A percentile compares a stretch with the other conserved stretches of the same genome.
Conservation (phyloP, 2,329 filamentous ascomycete species). For the Alternaria consortialis region DNA sequence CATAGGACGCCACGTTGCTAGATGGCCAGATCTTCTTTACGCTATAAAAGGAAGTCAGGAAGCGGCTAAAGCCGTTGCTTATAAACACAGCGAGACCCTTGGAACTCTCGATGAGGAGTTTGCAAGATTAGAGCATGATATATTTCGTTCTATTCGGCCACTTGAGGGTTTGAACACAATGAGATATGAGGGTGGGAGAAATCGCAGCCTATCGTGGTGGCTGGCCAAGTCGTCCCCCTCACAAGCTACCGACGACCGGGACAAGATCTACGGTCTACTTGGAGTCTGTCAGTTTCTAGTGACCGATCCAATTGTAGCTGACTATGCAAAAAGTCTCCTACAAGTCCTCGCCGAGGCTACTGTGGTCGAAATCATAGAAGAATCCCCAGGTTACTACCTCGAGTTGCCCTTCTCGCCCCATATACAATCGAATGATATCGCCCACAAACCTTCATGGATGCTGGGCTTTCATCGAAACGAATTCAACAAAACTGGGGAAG, state of each 20-base stretch:
- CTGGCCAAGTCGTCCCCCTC: neutral
- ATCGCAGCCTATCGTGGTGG: neutral
- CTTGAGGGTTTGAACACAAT: neutral
- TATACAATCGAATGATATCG: neutral
- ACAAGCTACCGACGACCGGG: neutral
- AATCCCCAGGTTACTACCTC: too few species aligned
- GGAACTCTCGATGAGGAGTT: too few species aligned
- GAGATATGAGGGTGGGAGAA: neutral
- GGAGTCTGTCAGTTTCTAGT: neutral
- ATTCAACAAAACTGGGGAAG: too few species aligned
- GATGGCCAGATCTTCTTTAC: neutral
- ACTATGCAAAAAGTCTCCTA: neutral
- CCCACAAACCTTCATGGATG: neutral
- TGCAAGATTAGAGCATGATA: too few species aligned
- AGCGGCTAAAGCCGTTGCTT: too few species aligned
- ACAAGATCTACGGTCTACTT: neutral
- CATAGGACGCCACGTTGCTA: neutral
- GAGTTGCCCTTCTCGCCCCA: too few species aligned
- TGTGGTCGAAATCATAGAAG: neutral
- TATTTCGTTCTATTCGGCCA: too few species aligned
- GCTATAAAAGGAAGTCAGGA: neutral
- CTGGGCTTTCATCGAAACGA: neutral
- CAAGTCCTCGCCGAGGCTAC: neutral
- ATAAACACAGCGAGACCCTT: too few species aligned
- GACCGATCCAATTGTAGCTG: neutral